phyloP scores from a whole-genome alignment of 257 asterid species.

The Solanum sitiens region DNA sequence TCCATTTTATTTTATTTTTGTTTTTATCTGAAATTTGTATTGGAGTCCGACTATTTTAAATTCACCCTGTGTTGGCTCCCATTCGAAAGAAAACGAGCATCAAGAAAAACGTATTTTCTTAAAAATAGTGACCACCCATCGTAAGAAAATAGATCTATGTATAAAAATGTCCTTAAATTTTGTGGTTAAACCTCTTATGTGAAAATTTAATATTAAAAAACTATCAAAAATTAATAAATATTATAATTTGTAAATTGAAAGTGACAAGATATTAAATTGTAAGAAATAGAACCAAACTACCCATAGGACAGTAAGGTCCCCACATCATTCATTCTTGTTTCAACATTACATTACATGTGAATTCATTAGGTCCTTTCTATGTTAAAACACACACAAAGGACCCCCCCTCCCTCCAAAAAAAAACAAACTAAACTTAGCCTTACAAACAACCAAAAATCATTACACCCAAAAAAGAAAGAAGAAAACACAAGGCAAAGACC shows the following conservation, averaged over 20 bases:
- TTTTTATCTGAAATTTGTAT: too few species aligned
- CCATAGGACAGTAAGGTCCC: background rate
- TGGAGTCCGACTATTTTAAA: too few species aligned
- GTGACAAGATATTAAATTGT: background rate
- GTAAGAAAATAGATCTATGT: background rate
- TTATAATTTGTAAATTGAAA: background rate
- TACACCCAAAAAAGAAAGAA: background rate
- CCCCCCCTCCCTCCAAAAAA: background rate
- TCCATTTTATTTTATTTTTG: too few species aligned
- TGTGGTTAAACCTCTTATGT: background rate
- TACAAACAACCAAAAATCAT: background rate
- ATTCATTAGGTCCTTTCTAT: background rate
- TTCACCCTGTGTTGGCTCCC: too few species aligned
- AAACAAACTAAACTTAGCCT: background rate
- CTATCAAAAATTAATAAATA: too few species aligned
- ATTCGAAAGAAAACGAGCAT: too few species aligned
- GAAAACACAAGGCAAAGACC: conserved; percentile 18
- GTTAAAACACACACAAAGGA: background rate
- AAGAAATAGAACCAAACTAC: background rate
- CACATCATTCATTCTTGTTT: conserved; percentile 4
- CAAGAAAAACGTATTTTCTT: background rate
- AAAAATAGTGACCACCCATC: background rate
- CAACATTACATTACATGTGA: background rate
- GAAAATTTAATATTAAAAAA: too few species aligned
- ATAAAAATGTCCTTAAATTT: too few species aligned